phyloP scores from a whole-genome alignment of 2,329 filamentous ascomycete genomes.

The Moelleriella libera region DNA sequence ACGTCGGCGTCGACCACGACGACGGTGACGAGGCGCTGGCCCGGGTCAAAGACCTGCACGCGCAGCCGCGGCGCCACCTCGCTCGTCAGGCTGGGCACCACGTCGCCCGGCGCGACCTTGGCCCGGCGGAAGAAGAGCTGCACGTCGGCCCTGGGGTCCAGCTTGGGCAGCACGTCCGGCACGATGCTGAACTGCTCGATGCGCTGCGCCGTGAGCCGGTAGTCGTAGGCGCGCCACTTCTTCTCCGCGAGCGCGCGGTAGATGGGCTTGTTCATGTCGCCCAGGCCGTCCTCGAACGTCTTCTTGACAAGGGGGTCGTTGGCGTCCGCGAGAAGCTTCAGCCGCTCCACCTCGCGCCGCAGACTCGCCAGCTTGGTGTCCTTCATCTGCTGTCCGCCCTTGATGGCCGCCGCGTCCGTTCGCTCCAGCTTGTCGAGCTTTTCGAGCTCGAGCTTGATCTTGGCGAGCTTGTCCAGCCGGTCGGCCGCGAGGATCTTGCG shows the following conservation, averaged over 20 bases:
- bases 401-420: constrained; percentile 38
- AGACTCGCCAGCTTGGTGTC: constrained; percentile 55
- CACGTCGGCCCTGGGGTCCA: constrained; percentile 68
- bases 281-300: constrained; percentile 79
- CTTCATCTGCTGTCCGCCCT: constrained; percentile 50
- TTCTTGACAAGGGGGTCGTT: constrained; percentile 92
- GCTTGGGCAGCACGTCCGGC: constrained; percentile 71
- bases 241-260: constrained; percentile 79
- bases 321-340: constrained; percentile 86
- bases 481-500: constrained; percentile 70
- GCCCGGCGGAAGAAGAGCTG: constrained; percentile 64
- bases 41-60: constrained; percentile 74
- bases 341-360: constrained; percentile 54
- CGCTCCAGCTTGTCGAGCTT: constrained; percentile 56
- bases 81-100: constrained; percentile 61
- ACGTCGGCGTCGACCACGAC: constrained; percentile 85
- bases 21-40: constrained; percentile 69
- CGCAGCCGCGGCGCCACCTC: constrained; percentile 61
- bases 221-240: constrained; percentile 78
- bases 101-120: constrained; percentile 60
- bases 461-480: constrained; percentile 62
- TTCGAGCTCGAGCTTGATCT: constrained; percentile 53
- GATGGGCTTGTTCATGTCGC: constrained; percentile 91
- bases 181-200: constrained; percentile 76
- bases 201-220: constrained; percentile 68